Conservation (phyloP, 2,329 filamentous ascomycete species). For the Colletotrichum cuscutae region DNA sequence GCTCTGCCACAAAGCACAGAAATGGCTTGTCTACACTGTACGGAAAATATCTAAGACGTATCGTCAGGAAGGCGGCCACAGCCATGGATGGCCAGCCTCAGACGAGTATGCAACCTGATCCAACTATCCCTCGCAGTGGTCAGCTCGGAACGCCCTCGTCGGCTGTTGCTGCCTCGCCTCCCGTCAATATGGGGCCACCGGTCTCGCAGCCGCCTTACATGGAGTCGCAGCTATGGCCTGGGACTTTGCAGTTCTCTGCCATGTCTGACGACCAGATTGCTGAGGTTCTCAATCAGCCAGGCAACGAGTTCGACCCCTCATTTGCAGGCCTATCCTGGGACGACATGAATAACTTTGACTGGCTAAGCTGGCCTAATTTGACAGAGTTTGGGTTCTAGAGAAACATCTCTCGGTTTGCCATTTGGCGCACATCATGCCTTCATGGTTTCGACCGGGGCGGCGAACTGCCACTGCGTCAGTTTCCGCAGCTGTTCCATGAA, state of each 20-base stretch:
- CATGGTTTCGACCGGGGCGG: conserved; percentile 23
- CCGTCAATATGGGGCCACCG: conserved; percentile 34
- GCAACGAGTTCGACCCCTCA: conserved; percentile 65
- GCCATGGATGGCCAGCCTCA: conserved; percentile 28
- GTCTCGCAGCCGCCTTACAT: conserved; percentile 41
- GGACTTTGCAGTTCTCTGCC: conserved; percentile 70
- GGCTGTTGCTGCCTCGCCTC: conserved; percentile 19
- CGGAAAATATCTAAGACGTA: conserved; percentile 56
- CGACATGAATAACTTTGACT: conserved; percentile 67
- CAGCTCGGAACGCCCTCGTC: conserved; percentile 23
- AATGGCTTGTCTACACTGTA: conserved; percentile 71
- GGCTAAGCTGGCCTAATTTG: conserved; percentile 60
- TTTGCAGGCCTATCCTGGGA: conserved; percentile 68
- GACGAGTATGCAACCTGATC: conserved; percentile 7
- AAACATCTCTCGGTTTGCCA: not conserved
- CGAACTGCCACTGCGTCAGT: conserved; percentile 39
- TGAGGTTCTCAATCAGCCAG: conserved; percentile 72
- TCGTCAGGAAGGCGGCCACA: conserved; percentile 51
- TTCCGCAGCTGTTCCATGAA: conserved; percentile 56
- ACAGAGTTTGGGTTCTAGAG: conserved; percentile 50
- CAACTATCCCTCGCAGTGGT: conserved; percentile 5
- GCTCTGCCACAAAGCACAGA: conserved; percentile 71
- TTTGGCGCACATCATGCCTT: conserved; percentile 12
- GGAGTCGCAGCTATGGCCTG: conserved; percentile 52
- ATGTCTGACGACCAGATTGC: conserved; percentile 78